Evolutionary conservation across 192 early-diverging fungal species (phyloP).

Genomic region (Phycomyces blakesleeanus): DNA sequence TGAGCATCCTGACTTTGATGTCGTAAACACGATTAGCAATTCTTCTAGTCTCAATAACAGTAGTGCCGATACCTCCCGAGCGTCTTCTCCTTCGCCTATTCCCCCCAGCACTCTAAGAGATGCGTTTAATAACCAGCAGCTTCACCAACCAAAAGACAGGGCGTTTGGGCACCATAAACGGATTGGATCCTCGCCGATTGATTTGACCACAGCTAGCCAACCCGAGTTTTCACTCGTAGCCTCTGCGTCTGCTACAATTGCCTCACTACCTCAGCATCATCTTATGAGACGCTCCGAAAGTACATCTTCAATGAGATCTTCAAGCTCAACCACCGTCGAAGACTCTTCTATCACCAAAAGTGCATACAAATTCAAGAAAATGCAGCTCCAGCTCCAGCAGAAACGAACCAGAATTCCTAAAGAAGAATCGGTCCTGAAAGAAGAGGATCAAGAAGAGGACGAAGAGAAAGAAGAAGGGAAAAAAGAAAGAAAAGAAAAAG

Average conservation of each 20-base stretch:
- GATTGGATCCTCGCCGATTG: neutral
- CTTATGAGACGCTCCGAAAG: conserved; percentile 20
- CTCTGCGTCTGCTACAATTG: conserved; percentile 2
- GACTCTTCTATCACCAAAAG: conserved; percentile 18
- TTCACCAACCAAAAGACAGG: no score
- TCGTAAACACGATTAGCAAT: neutral
- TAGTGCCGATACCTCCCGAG: neutral
- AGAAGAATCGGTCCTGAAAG: neutral
- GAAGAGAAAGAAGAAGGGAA: conserved; percentile 3
- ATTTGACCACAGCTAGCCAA: neutral
- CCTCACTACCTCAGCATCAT: neutral
- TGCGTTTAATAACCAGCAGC: neutral
- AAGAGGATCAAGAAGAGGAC: neutral
- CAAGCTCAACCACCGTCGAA: conserved; percentile 16
- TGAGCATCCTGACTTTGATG: neutral
- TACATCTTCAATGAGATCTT: conserved; percentile 9
- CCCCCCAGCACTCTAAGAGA: neutral
- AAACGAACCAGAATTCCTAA: neutral
- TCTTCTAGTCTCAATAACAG: neutral
- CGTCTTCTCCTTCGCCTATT: neutral
- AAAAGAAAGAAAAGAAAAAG: neutral
- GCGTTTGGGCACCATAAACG: neutral
- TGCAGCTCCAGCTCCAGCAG: neutral
- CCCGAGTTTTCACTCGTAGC: neutral
- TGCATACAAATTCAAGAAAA: conserved; percentile 13